Evolutionary conservation across 495 filamentous ascomycete species (phyloP).

Genomic region (Hypoxylon subgilvum): DNA sequence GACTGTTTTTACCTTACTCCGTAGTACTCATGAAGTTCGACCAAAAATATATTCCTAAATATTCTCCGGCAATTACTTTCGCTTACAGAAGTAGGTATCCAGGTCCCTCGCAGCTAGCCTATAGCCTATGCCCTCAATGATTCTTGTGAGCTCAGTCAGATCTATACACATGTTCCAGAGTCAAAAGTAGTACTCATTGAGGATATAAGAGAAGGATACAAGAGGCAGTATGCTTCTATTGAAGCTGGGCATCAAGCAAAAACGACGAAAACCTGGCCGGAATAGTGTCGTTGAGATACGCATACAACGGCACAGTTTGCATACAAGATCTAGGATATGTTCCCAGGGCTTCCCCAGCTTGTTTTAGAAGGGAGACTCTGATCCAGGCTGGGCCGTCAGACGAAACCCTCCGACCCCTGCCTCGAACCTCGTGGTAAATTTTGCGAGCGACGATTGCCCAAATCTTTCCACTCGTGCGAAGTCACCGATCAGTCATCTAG

Average conservation of each 20-base stretch:
- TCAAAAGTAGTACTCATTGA: too few species aligned
- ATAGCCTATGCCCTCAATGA: neutral
- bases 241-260: slow-evolving; percentile 11
- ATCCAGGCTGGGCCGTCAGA: neutral
- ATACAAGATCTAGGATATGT: too few species aligned
- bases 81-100: too few species aligned
- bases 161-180: too few species aligned
- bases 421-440: slow-evolving; percentile 4
- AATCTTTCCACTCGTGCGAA: slow-evolving; percentile 10
- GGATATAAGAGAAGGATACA: too few species aligned
- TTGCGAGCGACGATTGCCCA: neutral
- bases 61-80: too few species aligned
- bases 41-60: slow-evolving; percentile 1
- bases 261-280: slow-evolving; percentile 13
- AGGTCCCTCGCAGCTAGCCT: too few species aligned
- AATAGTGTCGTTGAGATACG: slow-evolving; percentile 28
- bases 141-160: neutral
- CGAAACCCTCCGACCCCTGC: too few species aligned
- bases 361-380: slow-evolving; percentile 19
- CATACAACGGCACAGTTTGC: slow-evolving; percentile 31
- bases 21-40: slow-evolving; percentile 18
- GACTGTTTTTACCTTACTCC: neutral
- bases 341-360: slow-evolving; percentile 7
- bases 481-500: slow-evolving; percentile 6
- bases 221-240: slow-evolving; percentile 19